Evolutionary conservation across 306 rosid species (phyloP).

Genomic region (Fragaria ananassa): DNA sequence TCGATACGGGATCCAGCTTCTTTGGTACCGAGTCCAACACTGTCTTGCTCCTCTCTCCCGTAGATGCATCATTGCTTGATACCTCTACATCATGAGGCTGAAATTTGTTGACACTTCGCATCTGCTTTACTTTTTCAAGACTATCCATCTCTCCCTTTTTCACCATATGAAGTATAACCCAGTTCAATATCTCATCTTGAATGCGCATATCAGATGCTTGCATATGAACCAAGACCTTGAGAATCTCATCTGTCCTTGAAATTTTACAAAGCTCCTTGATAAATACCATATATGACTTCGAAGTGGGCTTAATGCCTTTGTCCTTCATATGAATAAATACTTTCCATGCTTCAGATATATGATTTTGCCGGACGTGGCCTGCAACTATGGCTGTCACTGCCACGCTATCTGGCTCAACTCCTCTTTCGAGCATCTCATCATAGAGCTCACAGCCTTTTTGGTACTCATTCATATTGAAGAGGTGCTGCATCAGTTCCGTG

Average conservation of each 20-base stretch:
- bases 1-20: conserved; percentile 23
- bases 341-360: conserved; percentile 62
- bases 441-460: conserved; percentile 64
- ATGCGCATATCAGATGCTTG: conserved; percentile 45
- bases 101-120: conserved; percentile 40
- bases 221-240: conserved; percentile 66
- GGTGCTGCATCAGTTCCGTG: conserved; percentile 73
- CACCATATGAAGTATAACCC: conserved; percentile 53
- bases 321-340: conserved; percentile 55
- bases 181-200: conserved; percentile 44
- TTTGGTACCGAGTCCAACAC: conserved; percentile 26
- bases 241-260: conserved; percentile 64
- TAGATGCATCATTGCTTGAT: conserved; percentile 24
- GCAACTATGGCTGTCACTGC: conserved; percentile 80
- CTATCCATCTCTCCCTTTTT: conserved; percentile 45
- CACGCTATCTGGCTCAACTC: conserved; percentile 57
- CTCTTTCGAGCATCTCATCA: conserved; percentile 69
- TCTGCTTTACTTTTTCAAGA: conserved; percentile 56
- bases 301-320: conserved; percentile 54
- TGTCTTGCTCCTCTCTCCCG: conserved; percentile 24
- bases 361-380: conserved; percentile 60
- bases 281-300: conserved; percentile 61
- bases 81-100: conserved; percentile 33
- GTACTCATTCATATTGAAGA: conserved; percentile 49
- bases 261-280: conserved; percentile 76